Evolutionary conservation across 179 eudicot genomes (phyloP), one percentile per base, ranked within the genome.

Genomic region (Heliamphora pulchella): DNA sequence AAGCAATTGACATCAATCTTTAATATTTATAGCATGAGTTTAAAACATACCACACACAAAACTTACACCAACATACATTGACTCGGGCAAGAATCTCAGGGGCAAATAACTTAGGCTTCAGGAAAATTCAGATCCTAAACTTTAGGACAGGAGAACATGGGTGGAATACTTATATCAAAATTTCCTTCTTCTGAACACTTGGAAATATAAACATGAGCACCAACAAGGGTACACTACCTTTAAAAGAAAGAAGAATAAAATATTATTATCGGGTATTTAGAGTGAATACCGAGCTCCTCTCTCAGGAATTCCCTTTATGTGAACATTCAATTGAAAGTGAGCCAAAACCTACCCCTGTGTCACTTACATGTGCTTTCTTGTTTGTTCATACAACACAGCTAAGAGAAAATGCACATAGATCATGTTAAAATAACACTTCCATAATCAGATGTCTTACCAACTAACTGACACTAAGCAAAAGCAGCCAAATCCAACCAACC

Each of bases 401-500:
- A 31, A 31, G 31, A 31, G 31, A 31, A 31, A 31, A 31, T 31
- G 31, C 31, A 31, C 31, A 31, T 31, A 31, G 31, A 31, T 31
- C 31, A 31, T 31, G 31, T 31, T 31, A 31, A 31, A 31, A 31
- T 31, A 31, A 31, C 31, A 31, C 31, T 31, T 31, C 31, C 31
- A 31, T 31, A 31, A 31, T 31, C 31, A 31, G 31, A 31, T 31
- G 31, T 31, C 18, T 20, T 62, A 63, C 57, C 57, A 77, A 62
- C 5, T 44, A 44, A 31, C 43, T 13, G 0, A 50, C 39, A 65
- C 31, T 14, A 20, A 48, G 55, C 69, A 71, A 61, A 20, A 48
- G 50, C n/a, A 20, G 47, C 13, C 74, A 63, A 63, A 74, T 72
- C 63, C 48, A 53, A 70, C 81, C 44, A 78, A 96, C 99, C 99